Percentiles rank a stretch among this genome's conserved stretches.
phyloP scores from a whole-genome alignment of 1,139 yeast species.

The Martiniozyma asiatica region DNA sequence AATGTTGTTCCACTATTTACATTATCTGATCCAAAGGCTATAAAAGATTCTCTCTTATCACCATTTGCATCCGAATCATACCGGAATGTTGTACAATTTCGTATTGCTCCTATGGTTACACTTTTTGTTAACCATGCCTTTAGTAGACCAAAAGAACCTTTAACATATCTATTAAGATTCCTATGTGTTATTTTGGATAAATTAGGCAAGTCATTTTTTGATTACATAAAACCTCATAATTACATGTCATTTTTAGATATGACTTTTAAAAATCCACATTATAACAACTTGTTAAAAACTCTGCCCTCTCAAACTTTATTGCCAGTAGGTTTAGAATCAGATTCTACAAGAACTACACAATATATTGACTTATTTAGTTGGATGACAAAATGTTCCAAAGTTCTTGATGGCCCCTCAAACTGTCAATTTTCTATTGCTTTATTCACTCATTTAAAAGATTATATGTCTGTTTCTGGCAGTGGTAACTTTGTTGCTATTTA shows the following conservation, averaged over 20 bases:
- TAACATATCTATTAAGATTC: slow-evolving; percentile 41
- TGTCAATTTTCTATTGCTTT: slow-evolving; percentile 31
- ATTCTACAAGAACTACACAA: slow-evolving; percentile 10
- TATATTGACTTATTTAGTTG: slow-evolving; percentile 30
- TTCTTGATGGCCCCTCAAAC: slow-evolving; percentile 30
- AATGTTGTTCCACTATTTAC: slow-evolving; percentile 31
- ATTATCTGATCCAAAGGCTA: slow-evolving; percentile 28
- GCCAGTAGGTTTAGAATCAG: slow-evolving; percentile 4
- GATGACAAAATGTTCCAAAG: slow-evolving; percentile 27
- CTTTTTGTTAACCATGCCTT: slow-evolving; percentile 38
- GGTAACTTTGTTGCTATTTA: slow-evolving; percentile 19
- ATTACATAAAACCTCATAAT: slow-evolving; percentile 34
- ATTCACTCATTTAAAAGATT: slow-evolving; percentile 27
- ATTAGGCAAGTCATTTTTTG: slow-evolving; percentile 39
- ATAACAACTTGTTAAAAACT: slow-evolving; percentile 16
- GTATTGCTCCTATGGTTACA: slow-evolving; percentile 32
- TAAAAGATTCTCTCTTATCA: slow-evolving; percentile 26
- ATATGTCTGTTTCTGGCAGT: slow-evolving; percentile 15
- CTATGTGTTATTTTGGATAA: slow-evolving; percentile 30
- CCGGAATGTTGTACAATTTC: slow-evolving; percentile 16
- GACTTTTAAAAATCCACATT: slow-evolving; percentile 33
- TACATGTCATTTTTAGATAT: slow-evolving; percentile 43
- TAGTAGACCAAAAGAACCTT: slow-evolving; percentile 39
- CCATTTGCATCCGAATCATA: slow-evolving; percentile 13
- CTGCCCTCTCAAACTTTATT: slow-evolving; percentile 8